These are phyloP conservation scores for Phaeotremella fagi DNA, from an alignment of 768 basidiomycete species.

Conservation along the genomic window DNA sequence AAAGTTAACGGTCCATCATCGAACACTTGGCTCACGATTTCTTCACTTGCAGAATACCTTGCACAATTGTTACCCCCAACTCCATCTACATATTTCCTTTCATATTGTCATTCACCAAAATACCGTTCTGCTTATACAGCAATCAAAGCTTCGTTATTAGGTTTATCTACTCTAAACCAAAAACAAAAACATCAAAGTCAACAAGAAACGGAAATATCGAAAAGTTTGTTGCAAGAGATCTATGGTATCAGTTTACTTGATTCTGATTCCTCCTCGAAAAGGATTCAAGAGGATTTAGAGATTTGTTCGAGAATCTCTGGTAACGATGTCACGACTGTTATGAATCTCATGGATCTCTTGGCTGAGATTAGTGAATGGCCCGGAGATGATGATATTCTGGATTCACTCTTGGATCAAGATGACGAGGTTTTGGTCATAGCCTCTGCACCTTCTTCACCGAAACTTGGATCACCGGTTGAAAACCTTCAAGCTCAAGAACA, in stretches of 20 bases:
- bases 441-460: neutral
- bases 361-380: slow-evolving; percentile 35
- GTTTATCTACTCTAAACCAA: slow-evolving; percentile 6
- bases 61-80: slow-evolving; percentile 26
- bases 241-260: slow-evolving; percentile 19
- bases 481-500: neutral
- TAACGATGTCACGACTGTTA: slow-evolving; percentile 33
- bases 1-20: slow-evolving; percentile 10
- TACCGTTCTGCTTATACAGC: slow-evolving; percentile 38
- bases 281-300: slow-evolving; percentile 25
- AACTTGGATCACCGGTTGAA: neutral
- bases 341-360: slow-evolving; percentile 42
- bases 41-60: slow-evolving; percentile 36
- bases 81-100: slow-evolving; percentile 27
- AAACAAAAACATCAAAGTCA: neutral
- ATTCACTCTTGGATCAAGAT: slow-evolving; percentile 4
- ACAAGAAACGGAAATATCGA: slow-evolving; percentile 3
- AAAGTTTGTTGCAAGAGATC: slow-evolving; percentile 35
- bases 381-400: slow-evolving; percentile 17
- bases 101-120: slow-evolving; percentile 35
- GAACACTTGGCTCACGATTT: slow-evolving; percentile 34
- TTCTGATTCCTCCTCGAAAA: slow-evolving; percentile 2
- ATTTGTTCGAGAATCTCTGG: slow-evolving; percentile 32
- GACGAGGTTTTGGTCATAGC: neutral
- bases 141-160: slow-evolving; percentile 25